Percentiles rank a stretch among this genome's conserved stretches.
Evolutionary conservation across 306 rosid species (phyloP).

Genomic region (Lathyrus oleraceus): DNA sequence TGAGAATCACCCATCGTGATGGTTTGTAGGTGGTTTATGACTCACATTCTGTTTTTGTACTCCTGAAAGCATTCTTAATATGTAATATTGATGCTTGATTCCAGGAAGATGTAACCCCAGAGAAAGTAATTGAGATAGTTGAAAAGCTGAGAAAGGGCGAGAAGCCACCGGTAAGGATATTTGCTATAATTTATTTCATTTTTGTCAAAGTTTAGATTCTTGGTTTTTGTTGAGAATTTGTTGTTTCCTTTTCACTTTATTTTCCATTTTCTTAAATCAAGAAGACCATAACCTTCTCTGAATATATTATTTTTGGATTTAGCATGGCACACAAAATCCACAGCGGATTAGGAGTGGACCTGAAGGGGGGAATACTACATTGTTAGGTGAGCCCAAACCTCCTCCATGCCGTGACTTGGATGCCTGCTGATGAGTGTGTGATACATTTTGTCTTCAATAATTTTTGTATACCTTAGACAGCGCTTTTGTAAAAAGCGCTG

Average conservation of each 20-base stretch:
- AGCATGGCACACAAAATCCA: constrained; percentile 94
- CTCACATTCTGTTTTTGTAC: constrained; percentile 9
- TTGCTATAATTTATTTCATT: background rate
- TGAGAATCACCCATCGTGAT: background rate
- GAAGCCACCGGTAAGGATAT: constrained; percentile 81
- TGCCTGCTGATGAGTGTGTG: constrained; percentile 59
- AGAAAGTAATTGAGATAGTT: constrained; percentile 76
- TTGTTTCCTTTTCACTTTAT: background rate
- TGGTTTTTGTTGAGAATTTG: background rate
- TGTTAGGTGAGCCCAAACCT: constrained; percentile 73
- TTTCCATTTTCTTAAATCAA: too few species aligned
- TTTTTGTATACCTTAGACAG: too few species aligned
- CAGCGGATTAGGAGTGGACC: constrained; percentile 76
- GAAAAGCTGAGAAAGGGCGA: constrained; percentile 80
- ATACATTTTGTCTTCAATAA: constrained; percentile 58
- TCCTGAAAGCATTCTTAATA: constrained; percentile 11
- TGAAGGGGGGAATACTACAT: constrained; percentile 93
- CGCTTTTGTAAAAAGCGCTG: too few species aligned
- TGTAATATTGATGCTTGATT: constrained; percentile 30
- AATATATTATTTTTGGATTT: constrained; percentile 28
- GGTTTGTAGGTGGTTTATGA: background rate
- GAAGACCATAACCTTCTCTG: background rate
- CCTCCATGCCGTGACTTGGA: constrained; percentile 96
- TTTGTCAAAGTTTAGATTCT: constrained; percentile 8
- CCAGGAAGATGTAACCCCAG: constrained; percentile 97